Evolutionary conservation across 176 grass and related monocot species (phyloP).

Genomic region (Oryza officinalis): DNA sequence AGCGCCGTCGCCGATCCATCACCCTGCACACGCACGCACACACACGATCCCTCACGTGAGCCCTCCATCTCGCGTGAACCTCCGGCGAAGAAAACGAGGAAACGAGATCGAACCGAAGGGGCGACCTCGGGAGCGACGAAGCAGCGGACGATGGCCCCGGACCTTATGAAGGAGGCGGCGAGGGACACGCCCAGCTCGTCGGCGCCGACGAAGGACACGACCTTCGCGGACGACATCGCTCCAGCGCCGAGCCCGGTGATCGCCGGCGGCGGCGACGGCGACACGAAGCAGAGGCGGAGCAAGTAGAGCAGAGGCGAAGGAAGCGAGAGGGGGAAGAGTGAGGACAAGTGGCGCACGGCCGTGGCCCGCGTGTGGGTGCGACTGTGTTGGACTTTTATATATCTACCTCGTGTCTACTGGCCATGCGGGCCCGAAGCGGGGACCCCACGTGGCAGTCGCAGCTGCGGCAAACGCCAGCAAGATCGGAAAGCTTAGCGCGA

Average conservation of each 20-base stretch:
- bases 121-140: conserved; percentile 42
- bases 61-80: neutral
- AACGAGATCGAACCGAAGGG: neutral
- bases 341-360: conserved; percentile 5
- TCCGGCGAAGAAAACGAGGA: neutral
- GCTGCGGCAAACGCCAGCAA: no score
- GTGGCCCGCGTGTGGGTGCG: neutral
- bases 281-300: conserved; percentile 15
- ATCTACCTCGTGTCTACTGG: neutral
- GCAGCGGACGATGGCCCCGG: conserved; percentile 58
- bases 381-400: neutral
- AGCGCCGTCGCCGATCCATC: conserved; percentile 29
- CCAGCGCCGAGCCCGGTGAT: conserved; percentile 31
- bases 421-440: neutral
- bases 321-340: neutral
- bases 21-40: conserved; percentile 28
- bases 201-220: conserved; percentile 71
- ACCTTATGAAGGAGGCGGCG: conserved; percentile 62
- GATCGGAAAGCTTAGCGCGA: neutral
- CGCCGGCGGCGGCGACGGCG: conserved; percentile 20
- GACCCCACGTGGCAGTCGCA: neutral
- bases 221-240: conserved; percentile 29
- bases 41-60: no score
- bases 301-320: no score
- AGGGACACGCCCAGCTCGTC: conserved; percentile 50